A percentile compares a stretch with the other conserved stretches of the same genome.
phyloP scores from a whole-genome alignment of 108 stramenopile species.

The Cyclostephanos invisitatus region DNA sequence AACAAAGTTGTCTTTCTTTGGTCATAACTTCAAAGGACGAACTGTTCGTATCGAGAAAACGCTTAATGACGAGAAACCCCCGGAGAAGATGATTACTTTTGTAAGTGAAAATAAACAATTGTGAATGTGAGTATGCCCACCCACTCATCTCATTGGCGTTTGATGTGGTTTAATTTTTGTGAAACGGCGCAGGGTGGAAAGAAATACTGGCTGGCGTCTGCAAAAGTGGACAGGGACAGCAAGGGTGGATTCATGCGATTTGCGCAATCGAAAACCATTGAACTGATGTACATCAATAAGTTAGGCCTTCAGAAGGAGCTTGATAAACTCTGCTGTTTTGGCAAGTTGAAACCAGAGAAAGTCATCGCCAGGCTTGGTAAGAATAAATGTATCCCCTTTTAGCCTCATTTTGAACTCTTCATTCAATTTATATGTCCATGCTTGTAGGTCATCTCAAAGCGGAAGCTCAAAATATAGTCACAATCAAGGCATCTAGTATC shows the following conservation, averaged over 20 bases:
- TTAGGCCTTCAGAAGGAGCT: slow-evolving; percentile 23
- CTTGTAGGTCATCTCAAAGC: slow-evolving; percentile 8
- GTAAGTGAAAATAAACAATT: neutral
- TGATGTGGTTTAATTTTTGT: neutral
- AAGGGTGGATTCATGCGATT: neutral
- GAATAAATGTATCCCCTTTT: neutral
- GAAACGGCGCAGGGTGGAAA: neutral
- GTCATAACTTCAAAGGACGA: neutral
- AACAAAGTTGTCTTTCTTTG: neutral
- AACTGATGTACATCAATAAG: slow-evolving; percentile 20
- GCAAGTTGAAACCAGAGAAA: slow-evolving; percentile 22
- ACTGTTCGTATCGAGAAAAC: neutral
- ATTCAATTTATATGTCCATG: neutral
- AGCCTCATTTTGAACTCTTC: neutral
- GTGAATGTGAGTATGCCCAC: neutral
- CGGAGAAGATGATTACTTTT: neutral
- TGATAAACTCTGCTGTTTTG: slow-evolving; percentile 24
- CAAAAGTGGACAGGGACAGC: slow-evolving; percentile 2
- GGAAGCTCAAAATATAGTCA: neutral
- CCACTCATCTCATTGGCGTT: neutral
- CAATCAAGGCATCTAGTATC: slow-evolving; percentile 11
- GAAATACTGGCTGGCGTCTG: slow-evolving; percentile 4
- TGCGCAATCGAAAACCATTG: neutral
- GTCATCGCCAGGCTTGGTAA: slow-evolving; percentile 32
- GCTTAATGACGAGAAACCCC: neutral